Base-by-base conservation (phyloP, 2,329 filamentous ascomycete species). In the Bipolaris gigantea region DNA sequence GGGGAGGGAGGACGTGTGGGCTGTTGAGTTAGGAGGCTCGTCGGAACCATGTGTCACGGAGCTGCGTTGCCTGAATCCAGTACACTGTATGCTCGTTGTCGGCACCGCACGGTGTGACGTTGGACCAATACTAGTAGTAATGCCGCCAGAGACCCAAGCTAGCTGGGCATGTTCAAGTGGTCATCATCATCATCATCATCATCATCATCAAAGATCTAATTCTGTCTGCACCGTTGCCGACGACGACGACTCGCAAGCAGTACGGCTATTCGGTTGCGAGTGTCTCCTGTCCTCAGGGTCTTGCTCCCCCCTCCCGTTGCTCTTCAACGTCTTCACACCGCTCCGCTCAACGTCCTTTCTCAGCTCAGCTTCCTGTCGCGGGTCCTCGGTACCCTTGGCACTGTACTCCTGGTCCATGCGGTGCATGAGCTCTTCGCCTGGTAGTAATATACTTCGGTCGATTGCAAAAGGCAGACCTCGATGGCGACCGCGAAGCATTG, bases 401-500 rank as follows among this genome's bases (percentile, higher is more conserved):
- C 56, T 58, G 38, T 70, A 67, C 51, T 69, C 70, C 13, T 55
- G 43, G 42, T 73, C 71, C 62, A 73, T 65, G 15, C 64, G 62
- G n/a, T 64, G 62, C 70, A 74, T 72, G 34, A 73, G 53, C 34
- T 69, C 67, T 42, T 74, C 67, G 2, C 69, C 67, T 4, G 69
- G 67, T 34, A 71, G 35, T 18, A 71, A 50, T 34, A 72, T 71
- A 36, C 67, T 72, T 35, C 67, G 59, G 39, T 71, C 67, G 27
- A 70, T 69, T 15, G 69, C 66, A 4, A 72, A 60, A 5, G 67
- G 68, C 16, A 71, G 41, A 5, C 69, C 67, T 16, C 67, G 59
- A 55, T 71, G 65, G 23, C 69, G 55, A 4, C 66, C 68, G 38
- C 68, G 54, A 15, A 87, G 64, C 74, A 84, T 85, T 11, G 87